These are phyloP conservation scores for Gossypium mustelinum DNA, from an alignment of 345 rosid genomes.

Conservation along the genomic window DNA sequence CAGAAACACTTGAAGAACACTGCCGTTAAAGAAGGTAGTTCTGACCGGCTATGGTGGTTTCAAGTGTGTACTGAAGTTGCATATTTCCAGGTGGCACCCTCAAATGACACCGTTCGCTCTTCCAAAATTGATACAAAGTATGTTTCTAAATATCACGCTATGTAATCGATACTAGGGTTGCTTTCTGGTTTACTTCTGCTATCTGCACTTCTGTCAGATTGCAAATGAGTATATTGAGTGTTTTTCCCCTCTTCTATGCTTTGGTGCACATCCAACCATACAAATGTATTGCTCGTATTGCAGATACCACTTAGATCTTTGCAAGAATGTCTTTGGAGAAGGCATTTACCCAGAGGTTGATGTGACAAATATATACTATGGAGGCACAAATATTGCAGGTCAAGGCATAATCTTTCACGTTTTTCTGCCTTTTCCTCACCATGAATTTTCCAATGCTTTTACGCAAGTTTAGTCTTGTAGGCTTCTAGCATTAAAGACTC, in stretches of 20 bases:
- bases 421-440: not conserved
- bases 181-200: not conserved
- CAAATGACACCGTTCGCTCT: constrained; percentile 80
- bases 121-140: constrained; percentile 69
- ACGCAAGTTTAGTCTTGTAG: not conserved
- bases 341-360: constrained; percentile 71
- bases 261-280: not conserved
- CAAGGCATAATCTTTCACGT: constrained; percentile 19
- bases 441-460: not conserved
- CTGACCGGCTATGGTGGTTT: constrained; percentile 87
- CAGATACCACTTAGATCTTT: constrained; percentile 84
- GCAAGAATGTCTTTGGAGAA: constrained; percentile 70
- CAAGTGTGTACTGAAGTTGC: constrained; percentile 93
- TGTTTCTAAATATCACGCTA: constrained; percentile 11
- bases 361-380: constrained; percentile 70
- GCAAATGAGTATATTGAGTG: not conserved
- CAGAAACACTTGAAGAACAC: constrained; percentile 56
- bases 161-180: not conserved
- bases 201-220: not conserved
- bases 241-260: not conserved
- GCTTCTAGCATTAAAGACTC: not conserved
- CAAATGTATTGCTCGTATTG: not conserved
- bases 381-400: constrained; percentile 79
- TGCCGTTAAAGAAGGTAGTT: constrained; percentile 32
- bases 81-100: constrained; percentile 84